Conservation (phyloP, 2,329 filamentous ascomycete genomes). For the Aspergillus arachidicola region DNA sequence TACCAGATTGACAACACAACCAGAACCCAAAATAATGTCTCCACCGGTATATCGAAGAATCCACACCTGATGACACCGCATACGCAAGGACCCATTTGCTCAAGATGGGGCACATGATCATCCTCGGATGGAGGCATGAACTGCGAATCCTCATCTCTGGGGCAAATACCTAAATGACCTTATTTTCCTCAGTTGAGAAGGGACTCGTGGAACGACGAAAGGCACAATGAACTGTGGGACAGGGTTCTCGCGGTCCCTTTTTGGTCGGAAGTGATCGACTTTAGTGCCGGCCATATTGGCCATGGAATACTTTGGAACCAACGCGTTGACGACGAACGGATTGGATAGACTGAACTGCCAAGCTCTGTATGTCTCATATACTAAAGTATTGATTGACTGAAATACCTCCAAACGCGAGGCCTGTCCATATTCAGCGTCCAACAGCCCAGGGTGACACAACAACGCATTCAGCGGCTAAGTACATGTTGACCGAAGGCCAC, state of each 20-base stretch:
- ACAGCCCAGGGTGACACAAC: slow-evolving; percentile 22
- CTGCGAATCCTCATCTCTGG: background rate
- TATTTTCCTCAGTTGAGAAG: background rate
- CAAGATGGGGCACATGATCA: slow-evolving; percentile 12
- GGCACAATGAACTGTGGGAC: background rate
- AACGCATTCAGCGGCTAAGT: slow-evolving; percentile 27
- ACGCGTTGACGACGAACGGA: background rate
- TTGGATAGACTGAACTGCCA: background rate
- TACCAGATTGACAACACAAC: slow-evolving; percentile 23
- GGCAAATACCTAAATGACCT: background rate
- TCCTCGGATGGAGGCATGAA: slow-evolving; percentile 9
- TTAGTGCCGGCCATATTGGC: background rate
- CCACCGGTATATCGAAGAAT: slow-evolving; percentile 32
- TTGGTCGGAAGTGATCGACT: background rate
- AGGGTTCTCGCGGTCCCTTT: background rate
- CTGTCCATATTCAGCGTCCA: slow-evolving; percentile 4
- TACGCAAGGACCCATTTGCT: slow-evolving; percentile 20
- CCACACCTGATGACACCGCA: slow-evolving; percentile 2
- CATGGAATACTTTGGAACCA: slow-evolving; percentile 1
- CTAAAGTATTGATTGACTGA: background rate
- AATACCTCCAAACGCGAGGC: background rate
- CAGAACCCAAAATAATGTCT: slow-evolving; percentile 29
- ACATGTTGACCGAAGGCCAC: slow-evolving; percentile 21
- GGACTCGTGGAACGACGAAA: background rate
- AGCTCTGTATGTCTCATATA: slow-evolving; percentile 6